Evolutionary conservation across 768 basidiomycete genomes (phyloP).

Genomic region (Termitomyces sp.): DNA sequence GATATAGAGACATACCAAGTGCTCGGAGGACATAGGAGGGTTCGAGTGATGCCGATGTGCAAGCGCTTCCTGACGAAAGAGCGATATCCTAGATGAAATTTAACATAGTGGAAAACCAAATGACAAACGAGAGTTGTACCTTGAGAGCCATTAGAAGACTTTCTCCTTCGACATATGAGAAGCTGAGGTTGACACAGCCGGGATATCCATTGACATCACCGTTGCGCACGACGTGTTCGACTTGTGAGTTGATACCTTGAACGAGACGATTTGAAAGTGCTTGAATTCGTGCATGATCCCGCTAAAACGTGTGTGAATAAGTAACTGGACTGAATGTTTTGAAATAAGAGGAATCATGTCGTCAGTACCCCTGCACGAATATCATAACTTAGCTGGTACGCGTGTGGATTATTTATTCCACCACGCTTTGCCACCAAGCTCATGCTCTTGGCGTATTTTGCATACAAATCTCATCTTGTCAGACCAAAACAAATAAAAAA

Average conservation of each 20-base stretch:
- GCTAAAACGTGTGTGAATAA: slow-evolving; percentile 38
- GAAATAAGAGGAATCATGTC: background rate
- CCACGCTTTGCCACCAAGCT: slow-evolving; percentile 40
- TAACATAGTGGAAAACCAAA: slow-evolving; percentile 4
- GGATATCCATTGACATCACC: slow-evolving; percentile 90
- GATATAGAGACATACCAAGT: slow-evolving; percentile 48
- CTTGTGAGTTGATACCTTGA: slow-evolving; percentile 71
- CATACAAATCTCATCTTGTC: slow-evolving; percentile 43
- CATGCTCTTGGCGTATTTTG: slow-evolving; percentile 23
- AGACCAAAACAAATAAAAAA: slow-evolving; percentile 7
- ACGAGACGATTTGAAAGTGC: slow-evolving; percentile 78
- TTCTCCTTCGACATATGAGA: slow-evolving; percentile 96
- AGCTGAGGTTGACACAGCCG: slow-evolving; percentile 93
- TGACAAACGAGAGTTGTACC: slow-evolving; percentile 34
- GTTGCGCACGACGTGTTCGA: slow-evolving; percentile 91
- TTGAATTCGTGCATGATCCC: slow-evolving; percentile 73
- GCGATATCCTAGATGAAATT: slow-evolving; percentile 71
- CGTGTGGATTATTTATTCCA: slow-evolving; percentile 10
- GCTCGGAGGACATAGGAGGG: slow-evolving; percentile 98
- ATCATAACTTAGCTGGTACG: slow-evolving; percentile 57
- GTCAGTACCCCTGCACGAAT: slow-evolving; percentile 94
- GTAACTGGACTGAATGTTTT: background rate
- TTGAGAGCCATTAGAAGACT: slow-evolving; percentile 97
- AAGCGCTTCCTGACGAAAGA: slow-evolving; percentile 95
- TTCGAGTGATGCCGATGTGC: slow-evolving; percentile 96